Percentiles rank a stretch among this genome's conserved stretches.
Evolutionary conservation across 495 filamentous ascomycete species (phyloP).

Genomic region (Xylaria bambusicola): DNA sequence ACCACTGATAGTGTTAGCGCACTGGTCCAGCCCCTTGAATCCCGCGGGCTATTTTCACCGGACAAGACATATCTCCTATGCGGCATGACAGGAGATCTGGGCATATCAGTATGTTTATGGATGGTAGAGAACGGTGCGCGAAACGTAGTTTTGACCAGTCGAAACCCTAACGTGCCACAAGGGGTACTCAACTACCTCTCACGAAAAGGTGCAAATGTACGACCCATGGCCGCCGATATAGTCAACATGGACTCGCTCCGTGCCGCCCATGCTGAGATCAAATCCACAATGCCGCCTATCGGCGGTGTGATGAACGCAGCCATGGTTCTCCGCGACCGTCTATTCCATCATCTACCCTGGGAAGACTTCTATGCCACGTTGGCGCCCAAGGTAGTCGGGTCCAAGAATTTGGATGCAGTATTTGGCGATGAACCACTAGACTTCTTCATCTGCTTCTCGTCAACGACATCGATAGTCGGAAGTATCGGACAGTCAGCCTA

Average conservation of each 20-base stretch:
- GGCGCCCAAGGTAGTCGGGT: constrained; percentile 39
- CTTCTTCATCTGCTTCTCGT: constrained; percentile 58
- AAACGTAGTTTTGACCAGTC: constrained; percentile 48
- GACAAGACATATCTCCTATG: constrained; percentile 51
- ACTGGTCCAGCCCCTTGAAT: too few relatives aligned
- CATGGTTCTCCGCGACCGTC: constrained; percentile 41
- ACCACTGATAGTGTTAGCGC: too few relatives aligned
- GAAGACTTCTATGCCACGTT: constrained; percentile 29
- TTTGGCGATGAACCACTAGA: constrained; percentile 44
- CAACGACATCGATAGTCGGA: constrained; percentile 46
- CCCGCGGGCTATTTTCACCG: too few relatives aligned
- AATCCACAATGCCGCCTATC: constrained; percentile 36
- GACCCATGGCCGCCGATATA: constrained; percentile 4
- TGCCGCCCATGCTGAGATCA: constrained; percentile 8
- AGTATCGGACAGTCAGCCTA: constrained; percentile 51
- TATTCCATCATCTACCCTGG: constrained; percentile 32
- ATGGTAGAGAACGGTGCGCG: constrained; percentile 50
- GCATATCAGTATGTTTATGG: constrained; percentile 49
- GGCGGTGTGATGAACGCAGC: constrained; percentile 43
- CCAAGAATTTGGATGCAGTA: constrained; percentile 30
- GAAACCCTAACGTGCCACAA: constrained; percentile 25
- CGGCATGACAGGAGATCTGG: constrained; percentile 50
- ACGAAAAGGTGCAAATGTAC: not conserved
- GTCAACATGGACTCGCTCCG: constrained; percentile 6
- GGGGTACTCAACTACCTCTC: not conserved